Percentiles rank a stretch among this genome's conserved stretches.
phyloP scores from a whole-genome alignment of 2,329 filamentous ascomycete genomes.

The Gyromitra esculenta region DNA sequence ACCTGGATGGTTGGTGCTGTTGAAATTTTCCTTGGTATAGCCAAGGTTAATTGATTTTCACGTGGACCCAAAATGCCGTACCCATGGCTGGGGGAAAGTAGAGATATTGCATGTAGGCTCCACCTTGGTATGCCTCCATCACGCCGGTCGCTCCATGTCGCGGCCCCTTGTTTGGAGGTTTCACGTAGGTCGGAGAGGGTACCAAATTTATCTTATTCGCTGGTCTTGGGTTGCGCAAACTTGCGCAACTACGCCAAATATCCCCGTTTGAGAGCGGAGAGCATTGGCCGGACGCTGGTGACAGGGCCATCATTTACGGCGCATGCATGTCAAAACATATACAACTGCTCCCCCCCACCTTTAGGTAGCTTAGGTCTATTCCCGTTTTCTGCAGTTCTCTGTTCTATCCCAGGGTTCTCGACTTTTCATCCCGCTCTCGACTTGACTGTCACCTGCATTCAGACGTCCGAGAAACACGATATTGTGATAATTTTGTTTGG shows the following conservation, averaged over 20 bases:
- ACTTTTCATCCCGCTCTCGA: conserved; percentile 11
- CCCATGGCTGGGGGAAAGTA: conserved; percentile 24
- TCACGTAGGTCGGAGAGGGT: conserved; percentile 50
- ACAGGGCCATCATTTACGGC: conserved; percentile 38
- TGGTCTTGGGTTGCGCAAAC: conserved; percentile 49
- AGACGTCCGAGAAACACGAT: conserved; percentile 18
- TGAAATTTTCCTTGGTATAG: conserved; percentile 32
- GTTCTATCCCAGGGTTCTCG: conserved; percentile 13
- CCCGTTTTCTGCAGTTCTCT: conserved; percentile 33
- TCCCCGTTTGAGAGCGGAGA: conserved; percentile 40
- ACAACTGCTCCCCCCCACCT: conserved; percentile 42
- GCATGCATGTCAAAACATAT: conserved; percentile 41
- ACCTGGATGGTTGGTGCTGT: conserved; percentile 36
- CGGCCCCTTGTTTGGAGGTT: conserved; percentile 50
- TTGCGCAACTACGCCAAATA: conserved; percentile 48
- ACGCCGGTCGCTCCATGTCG: conserved; percentile 31
- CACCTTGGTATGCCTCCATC: conserved; percentile 25
- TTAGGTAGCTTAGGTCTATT: conserved; percentile 22
- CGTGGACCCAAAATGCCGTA: conserved; percentile 33
- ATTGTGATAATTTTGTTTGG: conserved; percentile 23
- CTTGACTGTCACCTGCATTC: conserved; percentile 7
- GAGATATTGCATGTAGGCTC: conserved; percentile 11
- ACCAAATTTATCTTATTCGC: conserved; percentile 51
- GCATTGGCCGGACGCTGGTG: conserved; percentile 38
- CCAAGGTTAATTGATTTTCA: conserved; percentile 30